These are phyloP conservation scores for Termitomyces sp. DNA, from an alignment of 1,284 basidiomycete genomes.

Conservation along the genomic window DNA sequence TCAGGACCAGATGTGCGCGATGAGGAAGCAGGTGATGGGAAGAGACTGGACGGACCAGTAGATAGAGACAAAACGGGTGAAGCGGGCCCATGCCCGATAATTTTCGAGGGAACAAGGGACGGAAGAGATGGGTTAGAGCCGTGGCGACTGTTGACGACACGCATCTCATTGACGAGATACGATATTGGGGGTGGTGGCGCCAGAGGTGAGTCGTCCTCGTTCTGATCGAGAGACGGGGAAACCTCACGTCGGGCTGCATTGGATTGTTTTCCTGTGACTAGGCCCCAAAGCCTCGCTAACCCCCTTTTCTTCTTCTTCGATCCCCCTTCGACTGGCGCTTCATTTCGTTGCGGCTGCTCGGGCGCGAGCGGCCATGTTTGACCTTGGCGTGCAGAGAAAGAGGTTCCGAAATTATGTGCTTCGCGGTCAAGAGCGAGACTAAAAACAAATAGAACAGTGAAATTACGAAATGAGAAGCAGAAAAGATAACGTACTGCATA, in stretches of 20 bases:
- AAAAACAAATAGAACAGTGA: conserved; percentile 8
- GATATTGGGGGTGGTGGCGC: conserved; percentile 83
- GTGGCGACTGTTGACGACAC: conserved; percentile 42
- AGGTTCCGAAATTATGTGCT: conserved; percentile 31
- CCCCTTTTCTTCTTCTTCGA: conserved; percentile 75
- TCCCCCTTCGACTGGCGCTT: conserved; percentile 32
- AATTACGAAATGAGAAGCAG: conserved; percentile 4
- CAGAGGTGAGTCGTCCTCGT: conserved; percentile 67
- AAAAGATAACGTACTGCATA: conserved; percentile 73
- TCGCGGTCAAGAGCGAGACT: conserved; percentile 76
- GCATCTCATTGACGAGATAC: conserved; percentile 62
- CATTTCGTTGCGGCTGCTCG: conserved; percentile 31
- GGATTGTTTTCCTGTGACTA: conserved; percentile 56
- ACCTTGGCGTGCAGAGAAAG: conserved; percentile 44
- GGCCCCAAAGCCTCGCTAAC: conserved; percentile 78
- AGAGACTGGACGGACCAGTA: conserved; percentile 65
- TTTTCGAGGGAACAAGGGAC: conserved; percentile 50
- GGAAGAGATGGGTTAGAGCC: conserved; percentile 65
- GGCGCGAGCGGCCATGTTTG: conserved; percentile 47
- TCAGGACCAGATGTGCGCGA: conserved; percentile 56
- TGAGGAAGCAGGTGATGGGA: conserved; percentile 64
- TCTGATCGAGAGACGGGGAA: conserved; percentile 37
- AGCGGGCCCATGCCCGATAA: conserved; percentile 32
- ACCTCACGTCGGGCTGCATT: conserved; percentile 24
- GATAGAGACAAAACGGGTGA: conserved; percentile 61